These are phyloP conservation scores for Acanthochlamys bracteata DNA, from an alignment of 106 monocot genomes.

Conservation along the genomic window DNA sequence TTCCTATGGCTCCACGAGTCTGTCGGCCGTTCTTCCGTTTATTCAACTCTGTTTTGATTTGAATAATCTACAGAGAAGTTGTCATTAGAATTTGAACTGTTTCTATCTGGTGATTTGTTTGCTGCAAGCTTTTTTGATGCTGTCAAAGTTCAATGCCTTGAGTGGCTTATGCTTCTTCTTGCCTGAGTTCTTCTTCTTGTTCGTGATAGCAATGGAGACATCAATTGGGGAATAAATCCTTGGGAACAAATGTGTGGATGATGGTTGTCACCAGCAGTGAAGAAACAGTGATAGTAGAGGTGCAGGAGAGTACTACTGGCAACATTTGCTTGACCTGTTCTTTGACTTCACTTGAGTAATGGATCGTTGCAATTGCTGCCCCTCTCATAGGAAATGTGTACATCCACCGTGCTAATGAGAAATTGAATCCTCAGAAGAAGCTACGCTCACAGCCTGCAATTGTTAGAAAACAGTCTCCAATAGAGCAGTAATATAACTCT, in stretches of 20 bases:
- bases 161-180: background rate
- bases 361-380: conserved; percentile 11
- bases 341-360: conserved; percentile 17
- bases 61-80: background rate
- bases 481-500: too few species aligned
- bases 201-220: conserved; percentile 23
- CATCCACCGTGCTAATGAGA: conserved; percentile 10
- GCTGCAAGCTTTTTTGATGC: background rate
- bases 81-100: background rate
- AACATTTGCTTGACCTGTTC: conserved; percentile 13
- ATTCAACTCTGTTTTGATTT: too few species aligned
- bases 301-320: conserved; percentile 7
- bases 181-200: conserved; percentile 3
- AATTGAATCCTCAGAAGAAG: conserved; percentile 7
- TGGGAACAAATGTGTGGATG: conserved; percentile 19
- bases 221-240: conserved; percentile 27
- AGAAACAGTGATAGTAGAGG: conserved; percentile 20
- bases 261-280: conserved; percentile 13
- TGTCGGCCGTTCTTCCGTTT: too few species aligned
- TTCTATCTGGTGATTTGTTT: background rate
- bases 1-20: too few species aligned
- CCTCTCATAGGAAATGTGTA: conserved; percentile 16
- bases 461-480: too few species aligned
- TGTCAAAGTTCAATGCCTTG: background rate
- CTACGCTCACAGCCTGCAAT: conserved; percentile 9